Base-by-base conservation (phyloP, 1,284 basidiomycete genomes). In the Puccinia polysora region DNA sequence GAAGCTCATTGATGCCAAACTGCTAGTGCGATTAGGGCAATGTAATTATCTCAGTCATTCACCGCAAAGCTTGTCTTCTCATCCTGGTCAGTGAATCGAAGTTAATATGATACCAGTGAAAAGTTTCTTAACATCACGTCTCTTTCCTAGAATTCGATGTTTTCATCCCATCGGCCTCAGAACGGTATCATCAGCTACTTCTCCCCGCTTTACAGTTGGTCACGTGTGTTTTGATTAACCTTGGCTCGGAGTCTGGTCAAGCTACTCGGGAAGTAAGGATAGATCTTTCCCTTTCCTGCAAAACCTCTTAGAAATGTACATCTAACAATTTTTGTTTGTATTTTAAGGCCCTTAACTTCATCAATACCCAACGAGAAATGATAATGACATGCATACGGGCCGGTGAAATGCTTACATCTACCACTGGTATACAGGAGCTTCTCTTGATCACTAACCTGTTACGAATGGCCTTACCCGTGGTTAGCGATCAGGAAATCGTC, bases 141-240 rank as follows among this genome's bases (percentile, higher is more conserved):
- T 30, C 12, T 12, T 43, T 38, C 59, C 15, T 56, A 73, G 70
- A 93, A 76, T 84, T 86, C 43, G 88, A 91, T 76, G 86, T 86
- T 40, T 94, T 95, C 83, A 82, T 96, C 6, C 92, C 92, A 0
- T 89, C 90, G 0, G 89, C 89, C 0, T 84, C 90, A 14, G 89
- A 91, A 74, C 85, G 92, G 45, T 93, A 95, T 80, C 89, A 94
- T 76, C 90, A 95, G 76, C 80, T 96, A 5, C 85, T 95, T 74
- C 85, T 90, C 79, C 92, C 92, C 0, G 87, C 88, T 15, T 80
- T 96, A 47, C 91, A 95, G 79, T 83, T 94, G 25, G 53, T 65
- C 6, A 28, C 62, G 12, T 47, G 38, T 32, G 50, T 73, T 20
- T 60, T 73, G 20, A 65, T 73, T 20, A 62, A 43, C 45, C 52